These are phyloP conservation scores for Coccomyxa subellipsoidea DNA, from an alignment of 163 green algal genomes.

Conservation along the genomic window DNA sequence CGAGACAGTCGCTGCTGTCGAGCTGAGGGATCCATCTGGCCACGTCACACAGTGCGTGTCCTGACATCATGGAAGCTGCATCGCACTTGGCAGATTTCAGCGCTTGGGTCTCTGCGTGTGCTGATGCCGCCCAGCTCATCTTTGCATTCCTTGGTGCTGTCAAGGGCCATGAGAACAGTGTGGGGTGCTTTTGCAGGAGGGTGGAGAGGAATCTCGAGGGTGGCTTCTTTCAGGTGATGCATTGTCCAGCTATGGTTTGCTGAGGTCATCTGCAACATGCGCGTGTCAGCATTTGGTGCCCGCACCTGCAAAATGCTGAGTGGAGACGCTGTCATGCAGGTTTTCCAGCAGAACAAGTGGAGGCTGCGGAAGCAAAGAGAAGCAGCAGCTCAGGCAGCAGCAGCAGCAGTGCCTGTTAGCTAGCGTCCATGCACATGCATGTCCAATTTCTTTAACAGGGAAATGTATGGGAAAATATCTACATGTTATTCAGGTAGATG, in stretches of 20 bases:
- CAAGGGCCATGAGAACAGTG: neutral
- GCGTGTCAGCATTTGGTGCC: no score
- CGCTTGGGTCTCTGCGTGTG: neutral
- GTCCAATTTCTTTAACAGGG: no score
- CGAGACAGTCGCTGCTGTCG: constrained; percentile 27
- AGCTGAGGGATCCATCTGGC: constrained; percentile 21
- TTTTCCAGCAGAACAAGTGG: constrained; percentile 84
- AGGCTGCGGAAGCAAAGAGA: constrained; percentile 6
- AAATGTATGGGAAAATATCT: no score
- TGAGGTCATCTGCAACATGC: no score
- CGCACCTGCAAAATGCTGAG: neutral
- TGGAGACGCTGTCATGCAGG: neutral
- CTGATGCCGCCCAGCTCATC: neutral
- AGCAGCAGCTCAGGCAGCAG: neutral
- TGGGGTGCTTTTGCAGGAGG: constrained; percentile 10
- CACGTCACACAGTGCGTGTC: neutral
- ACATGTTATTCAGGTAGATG: no score
- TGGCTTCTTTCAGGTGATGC: constrained; percentile 41
- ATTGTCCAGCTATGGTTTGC: neutral
- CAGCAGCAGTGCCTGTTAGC: neutral
- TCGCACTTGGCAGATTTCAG: neutral
- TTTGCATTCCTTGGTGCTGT: neutral
- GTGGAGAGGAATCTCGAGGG: constrained; percentile 36
- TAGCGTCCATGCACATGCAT: no score
- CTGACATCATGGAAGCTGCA: neutral